phyloP scores from a whole-genome alignment of 176 grass and related monocot genomes.

The Carex kokanica region DNA sequence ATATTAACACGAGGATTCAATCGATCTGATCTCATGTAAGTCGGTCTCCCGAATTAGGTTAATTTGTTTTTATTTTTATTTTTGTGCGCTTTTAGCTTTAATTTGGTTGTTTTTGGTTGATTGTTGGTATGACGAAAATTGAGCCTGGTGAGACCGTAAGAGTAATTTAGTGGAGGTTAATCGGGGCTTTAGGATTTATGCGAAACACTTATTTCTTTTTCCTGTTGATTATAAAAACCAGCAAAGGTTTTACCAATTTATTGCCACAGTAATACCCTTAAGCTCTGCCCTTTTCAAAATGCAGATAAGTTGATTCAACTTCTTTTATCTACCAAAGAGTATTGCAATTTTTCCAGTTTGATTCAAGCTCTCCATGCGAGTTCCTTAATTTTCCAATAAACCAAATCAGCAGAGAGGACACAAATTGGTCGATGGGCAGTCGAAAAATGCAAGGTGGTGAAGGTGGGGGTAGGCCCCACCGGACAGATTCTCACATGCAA shows the following conservation, averaged over 20 bases:
- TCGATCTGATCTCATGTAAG: slow-evolving; percentile 4
- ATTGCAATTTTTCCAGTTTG: background rate
- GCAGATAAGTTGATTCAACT: background rate
- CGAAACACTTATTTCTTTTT: background rate
- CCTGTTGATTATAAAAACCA: background rate
- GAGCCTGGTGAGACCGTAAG: background rate
- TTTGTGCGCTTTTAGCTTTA: background rate
- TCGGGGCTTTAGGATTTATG: background rate
- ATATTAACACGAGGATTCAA: background rate
- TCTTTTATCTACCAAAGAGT: background rate
- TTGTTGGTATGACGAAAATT: background rate
- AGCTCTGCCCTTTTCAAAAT: background rate
- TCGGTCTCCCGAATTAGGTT: background rate
- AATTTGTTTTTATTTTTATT: background rate
- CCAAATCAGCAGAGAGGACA: background rate
- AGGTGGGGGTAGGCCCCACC: slow-evolving; percentile 3
- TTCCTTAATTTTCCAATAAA: background rate
- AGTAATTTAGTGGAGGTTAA: background rate
- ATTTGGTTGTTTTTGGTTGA: background rate
- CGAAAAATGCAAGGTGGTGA: slow-evolving; percentile 59
- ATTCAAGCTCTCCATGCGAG: background rate
- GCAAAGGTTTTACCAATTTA: background rate
- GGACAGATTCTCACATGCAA: slow-evolving; percentile 37
- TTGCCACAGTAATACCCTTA: background rate
- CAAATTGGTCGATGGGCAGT: slow-evolving; percentile 52